phyloP scores from a whole-genome alignment of 495 filamentous ascomycete species.

The Corynascus novoguineensis region DNA sequence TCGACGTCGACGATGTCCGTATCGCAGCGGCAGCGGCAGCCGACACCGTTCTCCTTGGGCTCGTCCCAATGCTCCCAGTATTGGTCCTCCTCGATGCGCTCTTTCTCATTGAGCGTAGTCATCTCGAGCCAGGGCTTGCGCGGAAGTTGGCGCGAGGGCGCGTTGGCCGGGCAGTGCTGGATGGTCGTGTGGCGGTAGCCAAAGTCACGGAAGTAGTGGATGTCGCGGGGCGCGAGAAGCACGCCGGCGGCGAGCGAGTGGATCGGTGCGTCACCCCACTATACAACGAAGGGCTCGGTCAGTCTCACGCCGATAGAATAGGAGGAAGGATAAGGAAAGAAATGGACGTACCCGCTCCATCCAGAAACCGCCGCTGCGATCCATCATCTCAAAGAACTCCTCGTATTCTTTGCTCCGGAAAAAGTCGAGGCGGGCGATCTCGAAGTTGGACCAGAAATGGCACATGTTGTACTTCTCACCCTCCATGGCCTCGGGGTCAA shows the following conservation, averaged over 20 bases:
- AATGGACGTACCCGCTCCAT: conserved; percentile 77
- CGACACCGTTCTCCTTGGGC: conserved; percentile 92
- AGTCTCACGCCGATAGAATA: background rate
- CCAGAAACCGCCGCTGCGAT: conserved; percentile 96
- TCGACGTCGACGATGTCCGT: conserved; percentile 98
- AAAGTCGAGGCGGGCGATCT: conserved; percentile 91
- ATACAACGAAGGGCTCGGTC: conserved; percentile 12
- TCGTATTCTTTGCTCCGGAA: conserved; percentile 95
- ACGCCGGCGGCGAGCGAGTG: conserved; percentile 94
- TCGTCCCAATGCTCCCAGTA: conserved; percentile 90
- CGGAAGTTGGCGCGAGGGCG: conserved; percentile 80
- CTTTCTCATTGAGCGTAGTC: conserved; percentile 79
- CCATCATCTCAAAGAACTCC: conserved; percentile 99
- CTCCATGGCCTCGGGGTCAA: conserved; percentile 93
- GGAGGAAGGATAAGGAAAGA: background rate
- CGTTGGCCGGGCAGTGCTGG: conserved; percentile 97
- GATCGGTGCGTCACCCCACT: conserved; percentile 99
- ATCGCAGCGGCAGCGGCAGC: conserved; percentile 94
- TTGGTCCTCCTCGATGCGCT: conserved; percentile 86
- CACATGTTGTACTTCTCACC: conserved; percentile 99
- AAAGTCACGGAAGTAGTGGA: conserved; percentile 99
- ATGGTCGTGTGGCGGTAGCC: conserved; percentile 98
- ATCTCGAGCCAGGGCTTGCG: conserved; percentile 76
- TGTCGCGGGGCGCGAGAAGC: conserved; percentile 73
- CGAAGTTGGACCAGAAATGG: conserved; percentile 99